Percentiles rank a stretch among this genome's conserved stretches.
These are phyloP conservation scores for Saturnispora gosingensis DNA, from an alignment of 805 yeast species.

Conservation along the genomic window DNA sequence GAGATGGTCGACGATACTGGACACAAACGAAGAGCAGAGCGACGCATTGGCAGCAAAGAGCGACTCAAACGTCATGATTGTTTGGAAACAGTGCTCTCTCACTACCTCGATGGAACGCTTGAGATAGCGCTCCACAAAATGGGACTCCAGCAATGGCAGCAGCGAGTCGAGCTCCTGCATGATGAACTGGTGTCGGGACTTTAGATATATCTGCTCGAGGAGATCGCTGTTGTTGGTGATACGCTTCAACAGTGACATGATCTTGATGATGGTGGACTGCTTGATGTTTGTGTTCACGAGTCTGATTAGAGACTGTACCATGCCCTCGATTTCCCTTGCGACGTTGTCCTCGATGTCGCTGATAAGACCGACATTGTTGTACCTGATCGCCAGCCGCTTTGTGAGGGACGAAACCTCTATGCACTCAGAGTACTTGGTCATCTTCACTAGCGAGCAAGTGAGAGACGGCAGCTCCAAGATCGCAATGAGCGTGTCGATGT, in stretches of 20 bases:
- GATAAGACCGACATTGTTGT: slow-evolving; percentile 50
- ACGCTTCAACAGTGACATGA: slow-evolving; percentile 48
- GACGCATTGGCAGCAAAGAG: slow-evolving; percentile 37
- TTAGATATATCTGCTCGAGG: slow-evolving; percentile 50
- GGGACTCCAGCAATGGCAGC: slow-evolving; percentile 44
- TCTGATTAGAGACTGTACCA: slow-evolving; percentile 64
- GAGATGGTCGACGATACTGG: slow-evolving; percentile 26
- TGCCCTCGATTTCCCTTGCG: slow-evolving; percentile 41
- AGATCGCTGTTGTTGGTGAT: slow-evolving; percentile 18
- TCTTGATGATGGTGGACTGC: slow-evolving; percentile 70
- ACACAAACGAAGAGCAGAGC: slow-evolving; percentile 30
- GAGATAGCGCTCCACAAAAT: slow-evolving; percentile 49
- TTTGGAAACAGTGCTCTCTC: slow-evolving; percentile 72
- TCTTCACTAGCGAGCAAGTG: slow-evolving; percentile 71
- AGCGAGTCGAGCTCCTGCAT: slow-evolving; percentile 49
- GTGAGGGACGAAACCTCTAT: slow-evolving; percentile 73
- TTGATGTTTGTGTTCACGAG: slow-evolving; percentile 67
- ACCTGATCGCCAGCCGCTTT: slow-evolving; percentile 58
- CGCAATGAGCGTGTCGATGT: slow-evolving; percentile 66
- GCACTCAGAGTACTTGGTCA: slow-evolving; percentile 85
- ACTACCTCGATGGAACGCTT: slow-evolving; percentile 76
- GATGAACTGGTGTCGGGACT: slow-evolving; percentile 62
- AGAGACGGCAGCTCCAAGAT: slow-evolving; percentile 77
- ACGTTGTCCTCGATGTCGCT: slow-evolving; percentile 41
- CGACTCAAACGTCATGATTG: slow-evolving; percentile 56